phyloP scores from a whole-genome alignment of 2,329 filamentous ascomycete species.

The Cercospora sp. region DNA sequence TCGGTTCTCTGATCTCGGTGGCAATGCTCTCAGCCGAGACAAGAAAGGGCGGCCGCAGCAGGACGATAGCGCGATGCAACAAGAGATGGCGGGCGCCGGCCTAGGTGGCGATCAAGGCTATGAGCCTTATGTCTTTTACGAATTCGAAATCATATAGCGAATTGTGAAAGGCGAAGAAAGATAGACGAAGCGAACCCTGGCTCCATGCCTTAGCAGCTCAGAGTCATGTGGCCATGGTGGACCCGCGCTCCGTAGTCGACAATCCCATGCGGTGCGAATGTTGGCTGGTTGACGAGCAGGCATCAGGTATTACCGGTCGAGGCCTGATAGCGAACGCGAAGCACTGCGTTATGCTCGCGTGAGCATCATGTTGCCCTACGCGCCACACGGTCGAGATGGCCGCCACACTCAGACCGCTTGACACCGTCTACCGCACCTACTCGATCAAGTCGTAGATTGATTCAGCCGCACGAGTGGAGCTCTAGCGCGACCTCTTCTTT shows the following conservation, averaged over 20 bases:
- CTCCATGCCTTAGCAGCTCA: background rate
- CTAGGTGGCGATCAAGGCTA: constrained; percentile 77
- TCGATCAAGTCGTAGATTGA: background rate
- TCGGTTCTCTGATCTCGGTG: constrained; percentile 86
- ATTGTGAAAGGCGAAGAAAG: background rate
- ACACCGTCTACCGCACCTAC: background rate
- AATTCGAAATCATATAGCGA: constrained; percentile 71
- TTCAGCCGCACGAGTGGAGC: constrained; percentile 3
- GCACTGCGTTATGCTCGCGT: background rate
- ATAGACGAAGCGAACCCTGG: background rate
- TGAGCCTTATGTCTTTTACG: constrained; percentile 95
- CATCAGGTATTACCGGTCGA: background rate
- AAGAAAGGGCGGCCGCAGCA: constrained; percentile 91
- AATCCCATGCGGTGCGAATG: background rate
- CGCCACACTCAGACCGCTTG: background rate
- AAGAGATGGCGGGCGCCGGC: constrained; percentile 78
- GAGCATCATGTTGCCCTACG: background rate
- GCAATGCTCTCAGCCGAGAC: constrained; percentile 90
- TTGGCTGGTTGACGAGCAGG: background rate
- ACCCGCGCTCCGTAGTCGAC: background rate
- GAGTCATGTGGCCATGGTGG: background rate
- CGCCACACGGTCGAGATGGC: background rate
- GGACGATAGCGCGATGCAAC: constrained; percentile 76
- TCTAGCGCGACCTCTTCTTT: background rate
- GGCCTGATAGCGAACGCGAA: background rate